Conservation (phyloP, 2,329 filamentous ascomycete genomes). For the Botrytis tulipae region DNA sequence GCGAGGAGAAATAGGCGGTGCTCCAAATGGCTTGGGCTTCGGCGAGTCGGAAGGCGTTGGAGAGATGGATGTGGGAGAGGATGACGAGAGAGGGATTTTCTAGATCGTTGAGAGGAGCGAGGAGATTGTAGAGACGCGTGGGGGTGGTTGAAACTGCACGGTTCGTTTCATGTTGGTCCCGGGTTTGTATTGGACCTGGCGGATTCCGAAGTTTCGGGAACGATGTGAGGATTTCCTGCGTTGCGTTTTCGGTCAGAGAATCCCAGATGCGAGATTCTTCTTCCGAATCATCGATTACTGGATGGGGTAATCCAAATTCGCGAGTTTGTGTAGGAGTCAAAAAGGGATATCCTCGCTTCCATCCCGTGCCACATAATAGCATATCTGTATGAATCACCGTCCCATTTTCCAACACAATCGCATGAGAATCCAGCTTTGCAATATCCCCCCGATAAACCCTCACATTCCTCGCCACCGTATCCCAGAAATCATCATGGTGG, state of each 20-base stretch:
- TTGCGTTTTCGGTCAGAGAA: slow-evolving; percentile 24
- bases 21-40: slow-evolving; percentile 21
- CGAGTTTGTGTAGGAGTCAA: slow-evolving; percentile 29
- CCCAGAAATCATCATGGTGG: slow-evolving; percentile 34
- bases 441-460: slow-evolving; percentile 22
- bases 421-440: slow-evolving; percentile 24
- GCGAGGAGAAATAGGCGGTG: slow-evolving; percentile 18
- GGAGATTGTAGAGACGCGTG: slow-evolving; percentile 17
- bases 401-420: slow-evolving; percentile 25
- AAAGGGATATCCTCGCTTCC: slow-evolving; percentile 30
- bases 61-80: not conserved
- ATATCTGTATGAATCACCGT: slow-evolving; percentile 30
- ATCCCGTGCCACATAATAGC: slow-evolving; percentile 36
- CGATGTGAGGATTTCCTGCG: slow-evolving; percentile 4
- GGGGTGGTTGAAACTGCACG: not conserved
- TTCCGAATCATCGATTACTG: slow-evolving; percentile 24
- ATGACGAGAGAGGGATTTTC: slow-evolving; percentile 17
- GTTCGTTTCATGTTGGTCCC: not conserved
- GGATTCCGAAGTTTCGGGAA: slow-evolving; percentile 22
- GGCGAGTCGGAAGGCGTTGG: not conserved
- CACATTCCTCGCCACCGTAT: slow-evolving; percentile 31
- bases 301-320: slow-evolving; percentile 33
- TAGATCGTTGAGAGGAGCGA: slow-evolving; percentile 4
- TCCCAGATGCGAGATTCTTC: slow-evolving; percentile 30
- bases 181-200: not conserved